Evolutionary conservation across 2,329 filamentous ascomycete species (phyloP).

Genomic region (Colletotrichum neosansevieriae): DNA sequence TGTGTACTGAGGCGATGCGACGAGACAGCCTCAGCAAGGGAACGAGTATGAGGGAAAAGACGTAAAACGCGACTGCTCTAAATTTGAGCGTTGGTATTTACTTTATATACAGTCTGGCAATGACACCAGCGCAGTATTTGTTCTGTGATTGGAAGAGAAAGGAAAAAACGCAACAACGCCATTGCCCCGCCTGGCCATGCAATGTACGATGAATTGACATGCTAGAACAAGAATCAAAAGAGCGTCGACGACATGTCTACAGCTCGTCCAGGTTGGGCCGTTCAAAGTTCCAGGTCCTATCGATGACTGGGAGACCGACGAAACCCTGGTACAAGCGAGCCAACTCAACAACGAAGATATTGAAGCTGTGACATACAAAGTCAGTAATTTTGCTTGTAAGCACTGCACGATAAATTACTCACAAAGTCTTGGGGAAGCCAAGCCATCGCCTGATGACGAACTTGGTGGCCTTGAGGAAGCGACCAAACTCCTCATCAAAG

Average conservation of each 20-base stretch:
- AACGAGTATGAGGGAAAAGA: neutral
- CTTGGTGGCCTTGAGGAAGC: constrained; percentile 72
- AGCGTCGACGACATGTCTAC: constrained; percentile 43
- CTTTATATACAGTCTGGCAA: constrained; percentile 17
- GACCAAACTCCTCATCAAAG: constrained; percentile 72
- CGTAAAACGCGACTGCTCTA: too few species aligned
- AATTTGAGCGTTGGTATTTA: neutral
- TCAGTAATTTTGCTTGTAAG: neutral
- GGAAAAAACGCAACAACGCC: constrained; percentile 12
- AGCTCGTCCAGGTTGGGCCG: constrained; percentile 63
- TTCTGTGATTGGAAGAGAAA: neutral
- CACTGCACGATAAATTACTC: constrained; percentile 57
- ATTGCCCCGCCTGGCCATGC: constrained; percentile 24
- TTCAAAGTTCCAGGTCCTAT: constrained; percentile 60
- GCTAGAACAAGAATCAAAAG: neutral
- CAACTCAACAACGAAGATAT: constrained; percentile 59
- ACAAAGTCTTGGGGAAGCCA: constrained; percentile 75
- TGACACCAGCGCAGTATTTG: constrained; percentile 1
- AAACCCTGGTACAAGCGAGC: constrained; percentile 62
- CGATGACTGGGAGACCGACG: constrained; percentile 64
- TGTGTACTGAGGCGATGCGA: too few species aligned
- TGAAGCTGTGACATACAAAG: constrained; percentile 46
- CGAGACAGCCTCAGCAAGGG: neutral
- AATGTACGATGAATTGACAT: constrained; percentile 15
- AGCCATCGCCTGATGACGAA: constrained; percentile 80